These are phyloP conservation scores for Trypanosoma rangeli DNA, from an alignment of 208 protist genomes.

Conservation along the genomic window DNA sequence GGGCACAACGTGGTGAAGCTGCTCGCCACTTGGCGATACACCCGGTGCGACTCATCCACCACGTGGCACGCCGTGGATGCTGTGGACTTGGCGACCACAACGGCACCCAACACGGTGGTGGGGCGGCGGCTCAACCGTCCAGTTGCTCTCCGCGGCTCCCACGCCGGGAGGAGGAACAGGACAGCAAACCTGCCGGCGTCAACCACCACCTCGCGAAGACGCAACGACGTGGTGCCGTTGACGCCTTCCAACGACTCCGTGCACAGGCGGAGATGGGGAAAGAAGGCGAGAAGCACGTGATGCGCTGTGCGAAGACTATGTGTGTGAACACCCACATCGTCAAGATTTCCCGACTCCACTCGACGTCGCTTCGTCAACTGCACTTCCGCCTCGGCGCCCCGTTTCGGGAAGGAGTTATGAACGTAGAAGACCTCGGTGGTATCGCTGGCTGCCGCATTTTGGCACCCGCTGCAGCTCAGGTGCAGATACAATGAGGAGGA, in stretches of 20 bases:
- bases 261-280: constrained; percentile 7
- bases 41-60: constrained; percentile 28
- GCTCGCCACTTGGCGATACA: constrained; percentile 12
- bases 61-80: constrained; percentile 14
- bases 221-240: not conserved
- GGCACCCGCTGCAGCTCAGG: not conserved
- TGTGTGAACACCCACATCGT: not conserved
- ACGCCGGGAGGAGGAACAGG: not conserved
- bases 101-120: not conserved
- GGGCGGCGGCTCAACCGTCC: not conserved
- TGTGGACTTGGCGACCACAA: constrained; percentile 4
- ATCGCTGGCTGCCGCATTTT: constrained; percentile 1
- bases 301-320: not conserved
- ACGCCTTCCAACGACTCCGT: not conserved
- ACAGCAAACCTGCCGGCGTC: constrained; percentile 15
- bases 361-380: not conserved
- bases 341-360: not conserved
- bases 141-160: not conserved
- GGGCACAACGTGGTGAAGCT: constrained; percentile 1
- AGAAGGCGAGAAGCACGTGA: constrained; percentile 5
- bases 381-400: not conserved
- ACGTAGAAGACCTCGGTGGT: constrained; percentile 7
- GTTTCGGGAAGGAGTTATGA: not conserved
- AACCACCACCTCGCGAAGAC: constrained; percentile 26
- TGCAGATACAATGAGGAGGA: constrained; percentile 16